Conservation (phyloP, 257 asterid genomes). For the Gentiana straminea region DNA sequence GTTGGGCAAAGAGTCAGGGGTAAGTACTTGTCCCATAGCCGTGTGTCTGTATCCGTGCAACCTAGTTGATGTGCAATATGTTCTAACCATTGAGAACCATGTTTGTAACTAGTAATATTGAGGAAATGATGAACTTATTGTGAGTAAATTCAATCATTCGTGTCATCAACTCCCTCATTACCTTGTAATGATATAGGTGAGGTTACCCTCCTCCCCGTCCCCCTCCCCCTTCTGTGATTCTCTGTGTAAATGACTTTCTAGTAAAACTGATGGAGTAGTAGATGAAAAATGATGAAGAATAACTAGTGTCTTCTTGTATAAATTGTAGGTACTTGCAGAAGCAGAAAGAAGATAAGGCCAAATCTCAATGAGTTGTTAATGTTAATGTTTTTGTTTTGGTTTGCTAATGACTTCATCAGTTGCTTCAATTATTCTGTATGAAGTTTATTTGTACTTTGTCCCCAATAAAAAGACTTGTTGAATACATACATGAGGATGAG, state of each 20-base stretch:
- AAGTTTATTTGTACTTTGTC: not conserved
- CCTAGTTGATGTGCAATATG: not conserved
- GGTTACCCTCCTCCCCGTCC: not conserved
- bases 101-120: not conserved
- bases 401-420: not conserved
- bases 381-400: not conserved
- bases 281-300: too few relatives aligned
- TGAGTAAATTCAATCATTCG: not conserved
- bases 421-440: not conserved
- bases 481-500: too few relatives aligned
- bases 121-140: not conserved
- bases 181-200: not conserved
- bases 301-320: not conserved
- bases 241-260: not conserved
- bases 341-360: slow-evolving; percentile 36
- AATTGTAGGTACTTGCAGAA: slow-evolving; percentile 35
- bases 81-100: too few relatives aligned
- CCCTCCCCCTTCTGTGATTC: not conserved
- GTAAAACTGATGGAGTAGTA: not conserved
- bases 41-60: not conserved
- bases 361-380: slow-evolving; percentile 9
- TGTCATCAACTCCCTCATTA: not conserved
- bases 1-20: slow-evolving; percentile 95
- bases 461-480: too few relatives aligned
- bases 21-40: slow-evolving; percentile 18